Percentiles rank a stretch among this genome's conserved stretches.
Evolutionary conservation across 371 early-diverging fungal species (phyloP).

Genomic region (Hamiltosporidium magnivora): DNA sequence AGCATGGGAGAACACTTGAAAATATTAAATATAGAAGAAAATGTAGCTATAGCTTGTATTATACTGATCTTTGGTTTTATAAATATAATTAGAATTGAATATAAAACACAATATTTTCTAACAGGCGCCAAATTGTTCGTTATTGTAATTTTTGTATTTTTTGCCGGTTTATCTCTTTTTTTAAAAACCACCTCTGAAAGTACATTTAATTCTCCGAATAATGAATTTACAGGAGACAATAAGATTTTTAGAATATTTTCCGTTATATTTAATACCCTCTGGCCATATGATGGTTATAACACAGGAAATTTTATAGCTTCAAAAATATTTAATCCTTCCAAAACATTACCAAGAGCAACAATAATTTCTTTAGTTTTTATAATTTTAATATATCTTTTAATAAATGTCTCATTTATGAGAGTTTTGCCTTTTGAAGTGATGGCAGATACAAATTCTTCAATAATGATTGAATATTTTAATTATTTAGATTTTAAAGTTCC

Average conservation of each 20-base stretch:
- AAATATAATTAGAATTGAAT: background rate
- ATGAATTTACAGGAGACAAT: too few species aligned
- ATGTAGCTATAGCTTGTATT: background rate
- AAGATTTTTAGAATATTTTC: too few species aligned
- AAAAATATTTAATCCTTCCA: conserved; percentile 9
- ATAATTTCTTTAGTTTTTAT: conserved; percentile 2
- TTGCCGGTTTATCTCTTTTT: background rate
- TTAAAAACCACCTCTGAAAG: too few species aligned
- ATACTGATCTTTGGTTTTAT: background rate
- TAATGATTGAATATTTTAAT: background rate
- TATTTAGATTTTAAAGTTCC: background rate
- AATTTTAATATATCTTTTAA: background rate
- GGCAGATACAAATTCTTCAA: background rate
- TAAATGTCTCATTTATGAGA: background rate
- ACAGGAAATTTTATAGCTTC: conserved; percentile 15
- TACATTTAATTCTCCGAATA: too few species aligned
- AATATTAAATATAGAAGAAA: background rate
- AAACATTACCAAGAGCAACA: conserved; percentile 9
- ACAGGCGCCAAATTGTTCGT: background rate
- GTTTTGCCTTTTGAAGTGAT: background rate
- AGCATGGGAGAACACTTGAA: conserved; percentile 9
- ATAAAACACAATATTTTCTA: background rate
- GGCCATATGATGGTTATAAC: conserved; percentile 21
- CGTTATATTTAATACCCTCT: background rate
- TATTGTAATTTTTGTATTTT: background rate